A percentile compares a stretch with the other conserved stretches of the same genome.
Conservation (phyloP, 2,329 filamentous ascomycete species). For the Diaporthe sp. region DNA sequence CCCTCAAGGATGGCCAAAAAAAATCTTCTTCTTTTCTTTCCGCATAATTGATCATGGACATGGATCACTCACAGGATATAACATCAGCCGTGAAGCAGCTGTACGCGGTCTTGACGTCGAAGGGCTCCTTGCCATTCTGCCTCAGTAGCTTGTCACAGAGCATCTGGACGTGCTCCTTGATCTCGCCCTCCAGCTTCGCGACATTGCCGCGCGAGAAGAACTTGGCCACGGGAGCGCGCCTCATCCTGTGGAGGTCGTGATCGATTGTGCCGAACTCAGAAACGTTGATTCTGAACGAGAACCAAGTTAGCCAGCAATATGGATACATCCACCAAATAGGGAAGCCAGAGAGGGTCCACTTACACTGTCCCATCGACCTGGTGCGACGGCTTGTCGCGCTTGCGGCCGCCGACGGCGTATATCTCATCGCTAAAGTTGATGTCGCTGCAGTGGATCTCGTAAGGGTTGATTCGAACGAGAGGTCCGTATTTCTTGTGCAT, state of each 20-base stretch:
- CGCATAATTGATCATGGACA: constrained; percentile 13
- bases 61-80: constrained; percentile 32
- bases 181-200: constrained; percentile 40
- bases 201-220: constrained; percentile 43
- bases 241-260: constrained; percentile 41
- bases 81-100: constrained; percentile 36
- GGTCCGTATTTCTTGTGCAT: constrained; percentile 53
- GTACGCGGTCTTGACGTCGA: constrained; percentile 38
- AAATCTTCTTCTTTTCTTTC: too few species aligned
- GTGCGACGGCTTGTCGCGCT: constrained; percentile 39
- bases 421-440: constrained; percentile 46
- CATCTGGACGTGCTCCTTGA: constrained; percentile 40
- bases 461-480: constrained; percentile 50
- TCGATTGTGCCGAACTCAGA: constrained; percentile 36
- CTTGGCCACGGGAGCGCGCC: constrained; percentile 39
- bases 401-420: constrained; percentile 39
- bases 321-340: too few species aligned
- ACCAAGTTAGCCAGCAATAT: not conserved
- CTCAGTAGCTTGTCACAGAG: constrained; percentile 40
- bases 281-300: not conserved
- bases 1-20: not conserved
- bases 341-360: not conserved
- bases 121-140: constrained; percentile 20
- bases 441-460: constrained; percentile 50
- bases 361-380: constrained; percentile 35